Conservation (phyloP, 1,139 yeast genomes). For the Protomyces pachydermus region DNA sequence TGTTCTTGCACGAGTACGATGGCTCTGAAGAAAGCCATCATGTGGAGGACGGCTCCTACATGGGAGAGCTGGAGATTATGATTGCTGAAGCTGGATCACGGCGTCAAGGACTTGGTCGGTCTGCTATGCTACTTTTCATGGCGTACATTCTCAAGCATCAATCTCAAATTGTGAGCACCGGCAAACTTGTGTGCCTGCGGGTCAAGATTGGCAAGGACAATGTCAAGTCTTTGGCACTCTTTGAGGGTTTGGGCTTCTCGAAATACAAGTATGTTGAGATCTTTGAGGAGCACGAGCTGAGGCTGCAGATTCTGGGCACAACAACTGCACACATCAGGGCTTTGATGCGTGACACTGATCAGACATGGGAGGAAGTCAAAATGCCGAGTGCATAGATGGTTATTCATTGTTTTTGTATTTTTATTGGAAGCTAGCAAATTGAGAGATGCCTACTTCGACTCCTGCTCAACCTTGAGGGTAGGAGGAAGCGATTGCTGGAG, state of each 20-base stretch:
- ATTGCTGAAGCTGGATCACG: slow-evolving; percentile 25
- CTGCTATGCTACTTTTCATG: slow-evolving; percentile 24
- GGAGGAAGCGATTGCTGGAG: slow-evolving; percentile 98
- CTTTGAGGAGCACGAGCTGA: slow-evolving; percentile 48
- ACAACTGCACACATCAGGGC: neutral
- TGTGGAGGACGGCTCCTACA: neutral
- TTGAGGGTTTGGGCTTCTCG: slow-evolving; percentile 14
- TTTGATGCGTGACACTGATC: neutral
- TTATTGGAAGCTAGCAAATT: neutral
- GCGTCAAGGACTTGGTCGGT: slow-evolving; percentile 20
- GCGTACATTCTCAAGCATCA: slow-evolving; percentile 5
- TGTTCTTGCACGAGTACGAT: slow-evolving; percentile 12
- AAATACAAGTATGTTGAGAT: slow-evolving; percentile 4
- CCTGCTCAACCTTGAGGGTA: slow-evolving; percentile 32
- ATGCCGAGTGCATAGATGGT: neutral
- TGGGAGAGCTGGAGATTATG: slow-evolving; percentile 28
- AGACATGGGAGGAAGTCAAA: neutral
- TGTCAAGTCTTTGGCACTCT: slow-evolving; percentile 11
- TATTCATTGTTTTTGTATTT: neutral
- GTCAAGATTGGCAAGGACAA: slow-evolving; percentile 27
- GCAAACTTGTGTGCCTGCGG: neutral
- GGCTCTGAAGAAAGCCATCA: slow-evolving; percentile 1
- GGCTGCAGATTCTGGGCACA: neutral
- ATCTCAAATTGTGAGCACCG: neutral
- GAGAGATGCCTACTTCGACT: slow-evolving; percentile 2